Evolutionary conservation across 225 moss, liverwort and hornwort genomes (phyloP).

Genomic region (Sphagnum contortum): DNA sequence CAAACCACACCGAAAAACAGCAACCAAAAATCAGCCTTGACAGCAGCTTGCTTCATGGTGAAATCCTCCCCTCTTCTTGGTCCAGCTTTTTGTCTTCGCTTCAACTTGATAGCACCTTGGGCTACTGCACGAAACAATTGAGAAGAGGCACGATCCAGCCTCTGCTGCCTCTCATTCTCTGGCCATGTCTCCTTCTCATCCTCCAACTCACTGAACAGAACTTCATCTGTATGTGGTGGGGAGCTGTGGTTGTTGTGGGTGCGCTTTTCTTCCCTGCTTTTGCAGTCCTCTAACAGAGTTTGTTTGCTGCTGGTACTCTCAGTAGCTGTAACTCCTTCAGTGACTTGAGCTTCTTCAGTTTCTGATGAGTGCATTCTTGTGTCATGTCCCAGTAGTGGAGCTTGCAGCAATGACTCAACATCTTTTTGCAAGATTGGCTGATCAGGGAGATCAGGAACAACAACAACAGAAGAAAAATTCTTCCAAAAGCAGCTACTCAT

Average conservation of each 20-base stretch:
- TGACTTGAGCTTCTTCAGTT: background rate
- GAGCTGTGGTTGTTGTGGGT: too few relatives aligned
- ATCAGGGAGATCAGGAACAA: conserved; percentile 8
- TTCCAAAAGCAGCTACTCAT: conserved; percentile 26
- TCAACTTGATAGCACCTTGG: conserved; percentile 10
- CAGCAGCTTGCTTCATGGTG: conserved; percentile 25
- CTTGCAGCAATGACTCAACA: conserved; percentile 18
- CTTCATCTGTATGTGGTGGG: background rate
- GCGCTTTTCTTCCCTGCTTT: conserved; percentile 1
- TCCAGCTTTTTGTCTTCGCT: too few relatives aligned
- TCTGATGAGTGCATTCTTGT: conserved; percentile 12
- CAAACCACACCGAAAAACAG: conserved; percentile 22
- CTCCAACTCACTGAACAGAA: conserved; percentile 87
- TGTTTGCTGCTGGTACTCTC: conserved; percentile 9
- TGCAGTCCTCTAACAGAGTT: background rate
- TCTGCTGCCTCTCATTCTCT: conserved; percentile 24
- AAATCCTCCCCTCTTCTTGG: conserved; percentile 27
- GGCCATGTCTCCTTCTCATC: conserved; percentile 56
- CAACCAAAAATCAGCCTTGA: conserved; percentile 34
- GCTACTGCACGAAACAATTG: conserved; percentile 52
- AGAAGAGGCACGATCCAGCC: conserved; percentile 37
- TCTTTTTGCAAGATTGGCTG: conserved; percentile 16
- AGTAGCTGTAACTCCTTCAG: conserved; percentile 12
- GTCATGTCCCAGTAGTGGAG: conserved; percentile 39
- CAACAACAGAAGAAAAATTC: conserved; percentile 22